A percentile compares a stretch with the other conserved stretches of the same genome.
These are phyloP conservation scores for Chaetomium sp. DNA, from an alignment of 2,329 filamentous ascomycete genomes.

Conservation along the genomic window DNA sequence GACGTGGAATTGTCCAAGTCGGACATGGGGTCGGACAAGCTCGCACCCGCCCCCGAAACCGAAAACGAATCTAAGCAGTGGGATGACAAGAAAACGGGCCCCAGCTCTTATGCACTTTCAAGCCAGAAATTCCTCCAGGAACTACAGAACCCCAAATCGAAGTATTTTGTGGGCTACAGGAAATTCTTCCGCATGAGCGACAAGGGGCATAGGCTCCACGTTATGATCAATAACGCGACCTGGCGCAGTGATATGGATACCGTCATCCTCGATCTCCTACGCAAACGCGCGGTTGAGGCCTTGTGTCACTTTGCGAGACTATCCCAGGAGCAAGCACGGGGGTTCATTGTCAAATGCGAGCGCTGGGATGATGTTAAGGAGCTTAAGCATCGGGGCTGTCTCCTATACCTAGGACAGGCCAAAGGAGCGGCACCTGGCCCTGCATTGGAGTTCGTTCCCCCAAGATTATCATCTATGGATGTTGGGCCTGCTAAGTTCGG, in stretches of 20 bases:
- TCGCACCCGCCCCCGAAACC: background rate
- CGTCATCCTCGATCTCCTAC: slow-evolving; percentile 45
- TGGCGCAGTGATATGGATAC: slow-evolving; percentile 53
- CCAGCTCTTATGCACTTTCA: slow-evolving; percentile 28
- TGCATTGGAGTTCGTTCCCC: slow-evolving; percentile 15
- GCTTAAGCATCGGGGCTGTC: slow-evolving; percentile 37
- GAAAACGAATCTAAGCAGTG: background rate
- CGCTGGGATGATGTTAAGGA: slow-evolving; percentile 39
- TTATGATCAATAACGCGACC: slow-evolving; percentile 22
- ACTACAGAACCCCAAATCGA: slow-evolving; percentile 14
- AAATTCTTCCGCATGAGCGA: slow-evolving; percentile 15
- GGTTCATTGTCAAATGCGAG: slow-evolving; percentile 38
- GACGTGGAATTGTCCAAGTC: too few species aligned
- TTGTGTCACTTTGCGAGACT: slow-evolving; percentile 36
- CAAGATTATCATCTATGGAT: slow-evolving; percentile 41
- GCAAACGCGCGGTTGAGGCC: slow-evolving; percentile 39
- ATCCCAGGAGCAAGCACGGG: slow-evolving; percentile 24
- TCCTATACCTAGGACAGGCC: slow-evolving; percentile 37
- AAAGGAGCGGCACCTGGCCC: slow-evolving; percentile 3
- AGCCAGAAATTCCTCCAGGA: slow-evolving; percentile 29
- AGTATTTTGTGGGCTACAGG: slow-evolving; percentile 16
- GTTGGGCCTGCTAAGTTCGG: slow-evolving; percentile 30
- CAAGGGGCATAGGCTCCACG: slow-evolving; percentile 3
- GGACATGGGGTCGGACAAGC: too few species aligned
- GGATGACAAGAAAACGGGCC: slow-evolving; percentile 17